These are phyloP conservation scores for Neurospora tetraspora DNA, from an alignment of 495 filamentous ascomycete genomes.

Conservation along the genomic window DNA sequence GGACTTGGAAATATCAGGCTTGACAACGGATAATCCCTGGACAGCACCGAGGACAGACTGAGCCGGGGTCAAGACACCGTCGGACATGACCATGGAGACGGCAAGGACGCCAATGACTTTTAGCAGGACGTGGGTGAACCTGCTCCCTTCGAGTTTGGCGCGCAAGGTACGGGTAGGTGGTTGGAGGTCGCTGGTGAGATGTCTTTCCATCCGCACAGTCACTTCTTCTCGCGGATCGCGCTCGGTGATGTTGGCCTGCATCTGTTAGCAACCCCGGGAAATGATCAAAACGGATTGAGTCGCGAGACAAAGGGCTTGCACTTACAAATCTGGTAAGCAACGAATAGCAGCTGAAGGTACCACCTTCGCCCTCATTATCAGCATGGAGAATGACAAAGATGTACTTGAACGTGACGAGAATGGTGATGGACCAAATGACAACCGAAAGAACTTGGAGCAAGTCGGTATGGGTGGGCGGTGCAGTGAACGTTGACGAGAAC, in stretches of 20 bases:
- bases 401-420: slow-evolving; percentile 70
- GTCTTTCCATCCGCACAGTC: slow-evolving; percentile 47
- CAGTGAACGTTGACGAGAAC: slow-evolving; percentile 57
- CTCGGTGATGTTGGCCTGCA: slow-evolving; percentile 44
- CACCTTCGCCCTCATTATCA: slow-evolving; percentile 71
- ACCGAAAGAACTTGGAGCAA: slow-evolving; percentile 62
- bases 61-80: slow-evolving; percentile 61
- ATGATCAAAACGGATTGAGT: neutral
- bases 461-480: slow-evolving; percentile 46
- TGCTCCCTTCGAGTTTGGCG: slow-evolving; percentile 47
- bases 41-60: slow-evolving; percentile 62
- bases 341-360: slow-evolving; percentile 64
- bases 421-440: slow-evolving; percentile 62
- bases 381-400: slow-evolving; percentile 56
- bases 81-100: slow-evolving; percentile 58
- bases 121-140: slow-evolving; percentile 39
- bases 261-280: neutral
- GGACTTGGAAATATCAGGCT: slow-evolving; percentile 33
- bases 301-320: neutral
- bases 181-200: slow-evolving; percentile 44
- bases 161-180: slow-evolving; percentile 42
- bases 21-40: slow-evolving; percentile 50
- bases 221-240: slow-evolving; percentile 44
- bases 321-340: slow-evolving; percentile 60
- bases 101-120: slow-evolving; percentile 62